These are phyloP conservation scores for Leccinum uliginosum DNA, from an alignment of 768 basidiomycete genomes.

Conservation along the genomic window DNA sequence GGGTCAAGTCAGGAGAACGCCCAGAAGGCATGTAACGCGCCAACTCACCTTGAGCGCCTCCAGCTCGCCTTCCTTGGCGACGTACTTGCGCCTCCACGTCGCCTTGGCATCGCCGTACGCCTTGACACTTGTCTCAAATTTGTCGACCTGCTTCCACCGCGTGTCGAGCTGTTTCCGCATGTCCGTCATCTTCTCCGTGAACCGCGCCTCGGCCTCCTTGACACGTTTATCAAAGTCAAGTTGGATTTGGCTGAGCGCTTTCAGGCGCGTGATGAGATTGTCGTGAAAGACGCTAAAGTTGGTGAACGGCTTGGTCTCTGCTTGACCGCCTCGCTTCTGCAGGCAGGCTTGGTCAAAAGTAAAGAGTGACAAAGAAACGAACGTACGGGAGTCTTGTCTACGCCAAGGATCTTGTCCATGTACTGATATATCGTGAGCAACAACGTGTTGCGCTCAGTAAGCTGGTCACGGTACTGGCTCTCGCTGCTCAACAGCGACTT, in stretches of 20 bases:
- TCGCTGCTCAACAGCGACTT: constrained; percentile 66
- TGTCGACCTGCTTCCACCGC: constrained; percentile 90
- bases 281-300: constrained; percentile 95
- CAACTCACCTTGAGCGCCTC: constrained; percentile 72
- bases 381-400: constrained; percentile 79
- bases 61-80: constrained; percentile 83
- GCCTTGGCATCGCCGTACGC: constrained; percentile 75
- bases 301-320: constrained; percentile 88
- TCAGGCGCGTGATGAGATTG: constrained; percentile 84
- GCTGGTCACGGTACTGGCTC: constrained; percentile 82
- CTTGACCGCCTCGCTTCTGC: constrained; percentile 71
- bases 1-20: background rate
- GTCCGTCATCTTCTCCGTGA: constrained; percentile 67
- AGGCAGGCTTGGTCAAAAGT: background rate
- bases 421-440: constrained; percentile 92
- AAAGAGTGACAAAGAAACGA: background rate
- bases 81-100: constrained; percentile 78
- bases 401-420: constrained; percentile 88
- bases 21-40: background rate
- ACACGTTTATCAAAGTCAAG: constrained; percentile 79
- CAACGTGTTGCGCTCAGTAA: constrained; percentile 90
- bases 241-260: constrained; percentile 79
- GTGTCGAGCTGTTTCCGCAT: constrained; percentile 85
- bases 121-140: constrained; percentile 84
- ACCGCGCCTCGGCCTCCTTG: constrained; percentile 73